A percentile compares a stretch with the other conserved stretches of the same genome.
Evolutionary conservation across 163 green algal species (phyloP).

Genomic region (Scenedesmus sp.): DNA sequence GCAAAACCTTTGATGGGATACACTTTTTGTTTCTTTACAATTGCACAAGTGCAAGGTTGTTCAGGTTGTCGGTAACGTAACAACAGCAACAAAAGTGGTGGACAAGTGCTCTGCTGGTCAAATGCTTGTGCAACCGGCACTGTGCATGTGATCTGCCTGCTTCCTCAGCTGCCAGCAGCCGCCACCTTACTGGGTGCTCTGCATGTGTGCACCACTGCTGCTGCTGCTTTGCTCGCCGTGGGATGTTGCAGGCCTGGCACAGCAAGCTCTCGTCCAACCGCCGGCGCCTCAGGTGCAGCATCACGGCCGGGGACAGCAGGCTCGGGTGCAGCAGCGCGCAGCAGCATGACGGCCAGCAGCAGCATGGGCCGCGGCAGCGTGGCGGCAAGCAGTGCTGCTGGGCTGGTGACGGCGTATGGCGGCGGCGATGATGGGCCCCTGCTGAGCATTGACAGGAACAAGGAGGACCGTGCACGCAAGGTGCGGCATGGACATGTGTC

Average conservation of each 20-base stretch:
- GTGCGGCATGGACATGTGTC: conserved; percentile 40
- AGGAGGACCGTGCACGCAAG: conserved; percentile 81
- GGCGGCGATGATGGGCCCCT: conserved; percentile 60
- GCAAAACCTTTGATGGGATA: too few relatives aligned
- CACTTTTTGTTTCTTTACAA: too few relatives aligned
- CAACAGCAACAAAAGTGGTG: too few relatives aligned
- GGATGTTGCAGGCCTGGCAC: conserved; percentile 12
- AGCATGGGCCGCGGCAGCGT: conserved; percentile 46
- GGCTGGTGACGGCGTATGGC: not conserved
- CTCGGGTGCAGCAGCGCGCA: conserved; percentile 1
- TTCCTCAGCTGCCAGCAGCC: not conserved
- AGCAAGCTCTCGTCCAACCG: not conserved
- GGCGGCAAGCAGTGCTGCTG: not conserved
- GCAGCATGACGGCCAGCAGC: conserved; percentile 37
- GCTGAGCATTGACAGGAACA: conserved; percentile 76
- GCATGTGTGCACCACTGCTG: not conserved
- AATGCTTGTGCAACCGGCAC: too few relatives aligned
- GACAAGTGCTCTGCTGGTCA: too few relatives aligned
- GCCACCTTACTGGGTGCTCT: not conserved
- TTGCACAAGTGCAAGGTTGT: too few relatives aligned
- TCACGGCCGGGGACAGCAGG: conserved; percentile 1
- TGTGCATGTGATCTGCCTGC: too few relatives aligned
- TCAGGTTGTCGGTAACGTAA: too few relatives aligned
- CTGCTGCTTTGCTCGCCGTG: not conserved
- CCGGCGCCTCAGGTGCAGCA: not conserved